Base-by-base conservation (phyloP, 225 moss, liverwort and hornwort genomes). In the Marchantia polymorpha region DNA sequence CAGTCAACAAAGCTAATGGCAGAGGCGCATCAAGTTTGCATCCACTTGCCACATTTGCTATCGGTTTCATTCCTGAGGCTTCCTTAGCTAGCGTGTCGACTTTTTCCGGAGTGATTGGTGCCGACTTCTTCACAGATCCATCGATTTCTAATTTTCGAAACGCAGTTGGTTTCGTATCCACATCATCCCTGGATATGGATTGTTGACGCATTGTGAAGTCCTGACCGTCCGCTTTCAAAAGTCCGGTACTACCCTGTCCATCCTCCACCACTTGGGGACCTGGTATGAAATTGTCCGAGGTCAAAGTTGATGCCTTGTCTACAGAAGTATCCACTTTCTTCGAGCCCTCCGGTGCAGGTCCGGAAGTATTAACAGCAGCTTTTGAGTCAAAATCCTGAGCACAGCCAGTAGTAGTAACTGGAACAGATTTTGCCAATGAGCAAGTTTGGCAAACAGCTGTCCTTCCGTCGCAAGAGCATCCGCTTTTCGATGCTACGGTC, bases 71-170 rank as follows among this genome's bases (percentile, higher is more conserved):
- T 66, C 88, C 91, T 81, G 87, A 83, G 20, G 79, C 85, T 80
- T 78, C 90, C 78, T 86, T 86, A 80, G 91, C 90, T 72, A 92
- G 85, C 77, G 88, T 87, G 72, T 87, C 88, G 52, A 87, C 80
- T 60, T 90, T 87, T 23, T 89, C 92, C 67, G 90, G 90, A 50
- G 90, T 91, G 74, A 84, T 81, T 20, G 87, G 90, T 69, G 90
- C 90, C 60, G 92, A 80, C 79, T 91, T 89, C 78, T 79, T 89
- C 22, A 87, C 88, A 52, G 67, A 82, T 69, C 79, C 82, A 77
- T 39, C 75, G 2, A 27, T 54, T 11, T 75, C 75, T 9, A 59
- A 12, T 20, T 58, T 12, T 59, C 79, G 80, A 47, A 67, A 64
- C 25, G 77, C 56, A 77, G 29, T 78, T 61, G 23, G 76, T 52